These are phyloP conservation scores for Dichomitus squalens DNA, from an alignment of 1,284 basidiomycete species.

Conservation along the genomic window DNA sequence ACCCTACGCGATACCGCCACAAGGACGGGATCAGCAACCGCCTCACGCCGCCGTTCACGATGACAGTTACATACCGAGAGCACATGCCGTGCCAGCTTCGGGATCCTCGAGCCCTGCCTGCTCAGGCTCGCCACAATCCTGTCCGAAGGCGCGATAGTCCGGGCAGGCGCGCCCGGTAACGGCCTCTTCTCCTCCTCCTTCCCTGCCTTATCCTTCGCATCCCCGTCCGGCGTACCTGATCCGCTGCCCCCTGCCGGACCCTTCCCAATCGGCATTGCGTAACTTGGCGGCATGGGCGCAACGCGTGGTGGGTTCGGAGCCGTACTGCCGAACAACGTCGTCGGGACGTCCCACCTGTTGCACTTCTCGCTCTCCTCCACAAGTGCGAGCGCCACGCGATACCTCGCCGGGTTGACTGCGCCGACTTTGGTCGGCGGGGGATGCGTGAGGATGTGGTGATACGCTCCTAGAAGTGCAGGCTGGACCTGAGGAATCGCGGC, in stretches of 20 bases:
- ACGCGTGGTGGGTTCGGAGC: conserved; percentile 61
- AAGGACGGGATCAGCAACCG: background rate
- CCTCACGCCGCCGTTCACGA: background rate
- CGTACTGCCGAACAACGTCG: conserved; percentile 60
- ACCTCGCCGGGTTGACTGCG: conserved; percentile 56
- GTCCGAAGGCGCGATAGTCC: conserved; percentile 56
- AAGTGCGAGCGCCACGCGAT: conserved; percentile 70
- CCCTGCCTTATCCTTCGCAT: conserved; percentile 33
- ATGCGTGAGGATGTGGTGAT: conserved; percentile 73
- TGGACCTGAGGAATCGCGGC: conserved; percentile 47
- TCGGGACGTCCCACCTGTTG: conserved; percentile 68
- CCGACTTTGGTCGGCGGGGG: conserved; percentile 46
- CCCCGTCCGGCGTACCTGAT: conserved; percentile 23
- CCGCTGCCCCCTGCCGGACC: conserved; percentile 11
- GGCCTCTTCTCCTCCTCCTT: conserved; percentile 45
- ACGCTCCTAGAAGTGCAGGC: conserved; percentile 64
- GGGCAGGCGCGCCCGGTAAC: conserved; percentile 54
- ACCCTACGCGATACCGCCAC: conserved; percentile 38
- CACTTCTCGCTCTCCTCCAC: conserved; percentile 54
- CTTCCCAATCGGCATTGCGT: conserved; percentile 46
- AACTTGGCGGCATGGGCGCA: conserved; percentile 55
- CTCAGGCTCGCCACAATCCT: conserved; percentile 52
- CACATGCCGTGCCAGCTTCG: conserved; percentile 60
- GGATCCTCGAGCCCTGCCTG: conserved; percentile 57
- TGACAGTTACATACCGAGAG: conserved; percentile 56